A percentile compares a stretch with the other conserved stretches of the same genome.
Evolutionary conservation across 2,329 filamentous ascomycete genomes (phyloP).

Genomic region (Exophiala calicioides): DNA sequence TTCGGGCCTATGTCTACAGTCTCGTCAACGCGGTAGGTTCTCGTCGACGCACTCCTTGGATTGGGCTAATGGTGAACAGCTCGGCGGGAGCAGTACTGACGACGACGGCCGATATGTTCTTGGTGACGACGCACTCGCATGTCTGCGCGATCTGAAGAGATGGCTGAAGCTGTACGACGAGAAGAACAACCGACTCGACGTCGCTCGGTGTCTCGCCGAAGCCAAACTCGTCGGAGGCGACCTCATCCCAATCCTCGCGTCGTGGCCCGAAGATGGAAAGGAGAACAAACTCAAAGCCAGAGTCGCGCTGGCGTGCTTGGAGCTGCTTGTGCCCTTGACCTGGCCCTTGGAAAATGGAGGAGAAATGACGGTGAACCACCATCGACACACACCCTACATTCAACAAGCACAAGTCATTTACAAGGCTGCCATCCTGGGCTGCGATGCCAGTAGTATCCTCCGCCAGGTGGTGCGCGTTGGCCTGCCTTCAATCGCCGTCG

Average conservation of each 20-base stretch:
- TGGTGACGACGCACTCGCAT: constrained; percentile 89
- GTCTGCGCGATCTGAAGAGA: constrained; percentile 87
- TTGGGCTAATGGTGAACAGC: constrained; percentile 51
- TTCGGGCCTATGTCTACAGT: constrained; percentile 89
- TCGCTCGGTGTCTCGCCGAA: constrained; percentile 87
- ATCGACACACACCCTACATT: constrained; percentile 85
- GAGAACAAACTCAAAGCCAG: constrained; percentile 75
- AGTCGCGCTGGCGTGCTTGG: constrained; percentile 80
- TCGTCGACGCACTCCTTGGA: constrained; percentile 24
- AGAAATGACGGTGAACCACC: constrained; percentile 87
- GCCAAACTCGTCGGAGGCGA: constrained; percentile 90
- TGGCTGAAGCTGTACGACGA: constrained; percentile 96
- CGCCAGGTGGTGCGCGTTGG: constrained; percentile 78
- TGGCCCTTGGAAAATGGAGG: constrained; percentile 86
- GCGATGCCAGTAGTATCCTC: constrained; percentile 73
- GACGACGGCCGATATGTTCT: constrained; percentile 82
- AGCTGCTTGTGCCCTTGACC: constrained; percentile 87
- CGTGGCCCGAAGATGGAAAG: constrained; percentile 72
- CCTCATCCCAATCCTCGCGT: constrained; percentile 81
- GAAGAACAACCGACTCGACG: constrained; percentile 89
- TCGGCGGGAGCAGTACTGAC: constrained; percentile 78
- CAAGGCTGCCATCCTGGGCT: constrained; percentile 84
- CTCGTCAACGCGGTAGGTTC: constrained; percentile 82
- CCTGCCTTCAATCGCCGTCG: constrained; percentile 79
- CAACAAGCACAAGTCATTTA: constrained; percentile 86